These are phyloP conservation scores for Hemisphaericaspora xylanilytica DNA, from an alignment of 1,139 yeast species.

Conservation along the genomic window DNA sequence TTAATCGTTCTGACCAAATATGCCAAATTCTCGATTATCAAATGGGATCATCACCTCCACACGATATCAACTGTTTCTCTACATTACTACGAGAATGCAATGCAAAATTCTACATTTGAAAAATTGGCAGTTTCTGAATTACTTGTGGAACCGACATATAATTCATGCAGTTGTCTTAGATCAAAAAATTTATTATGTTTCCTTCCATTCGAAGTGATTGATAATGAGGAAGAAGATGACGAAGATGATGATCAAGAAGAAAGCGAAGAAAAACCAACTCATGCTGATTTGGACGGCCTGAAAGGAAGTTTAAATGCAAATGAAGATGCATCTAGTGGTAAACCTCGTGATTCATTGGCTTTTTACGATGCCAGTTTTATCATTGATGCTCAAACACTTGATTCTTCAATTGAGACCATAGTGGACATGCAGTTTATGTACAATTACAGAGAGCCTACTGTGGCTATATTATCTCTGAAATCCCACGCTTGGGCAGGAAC, in stretches of 20 bases:
- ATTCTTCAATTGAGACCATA: constrained; percentile 56
- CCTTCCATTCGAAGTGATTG: constrained; percentile 57
- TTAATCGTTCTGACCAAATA: constrained; percentile 65
- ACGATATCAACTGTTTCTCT: constrained; percentile 69
- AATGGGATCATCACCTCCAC: constrained; percentile 60
- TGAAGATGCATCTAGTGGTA: constrained; percentile 8
- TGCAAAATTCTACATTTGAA: constrained; percentile 51
- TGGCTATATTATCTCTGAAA: constrained; percentile 68
- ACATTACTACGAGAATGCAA: constrained; percentile 80
- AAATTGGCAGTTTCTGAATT: constrained; percentile 47
- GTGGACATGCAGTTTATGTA: constrained; percentile 66
- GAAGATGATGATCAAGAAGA: constrained; percentile 22
- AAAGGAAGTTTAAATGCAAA: constrained; percentile 2
- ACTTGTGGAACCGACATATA: constrained; percentile 61
- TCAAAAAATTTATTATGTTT: constrained; percentile 73
- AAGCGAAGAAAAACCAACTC: constrained; percentile 2
- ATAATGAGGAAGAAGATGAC: constrained; percentile 38
- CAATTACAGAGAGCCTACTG: constrained; percentile 76
- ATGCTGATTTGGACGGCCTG: constrained; percentile 6
- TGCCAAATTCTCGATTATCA: constrained; percentile 75
- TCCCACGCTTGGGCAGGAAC: constrained; percentile 76
- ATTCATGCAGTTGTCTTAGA: constrained; percentile 60
- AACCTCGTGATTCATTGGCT: constrained; percentile 4
- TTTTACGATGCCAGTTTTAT: constrained; percentile 49
- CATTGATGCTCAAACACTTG: constrained; percentile 55